Evolutionary conservation across 495 filamentous ascomycete species (phyloP).

Genomic region (Daldinia childiae): DNA sequence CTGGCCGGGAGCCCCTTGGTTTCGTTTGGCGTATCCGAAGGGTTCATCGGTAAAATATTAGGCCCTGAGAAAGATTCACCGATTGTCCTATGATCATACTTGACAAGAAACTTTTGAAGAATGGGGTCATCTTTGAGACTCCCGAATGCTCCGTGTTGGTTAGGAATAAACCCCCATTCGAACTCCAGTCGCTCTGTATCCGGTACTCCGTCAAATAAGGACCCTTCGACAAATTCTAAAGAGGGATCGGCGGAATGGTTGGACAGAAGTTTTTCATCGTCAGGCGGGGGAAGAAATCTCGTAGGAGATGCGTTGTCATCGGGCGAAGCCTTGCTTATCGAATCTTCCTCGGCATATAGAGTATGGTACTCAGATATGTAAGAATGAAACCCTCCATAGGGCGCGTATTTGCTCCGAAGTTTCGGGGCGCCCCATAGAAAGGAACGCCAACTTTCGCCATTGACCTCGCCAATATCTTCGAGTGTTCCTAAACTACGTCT

Average conservation of each 20-base stretch:
- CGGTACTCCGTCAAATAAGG: not conserved
- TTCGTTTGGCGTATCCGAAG: too few species aligned
- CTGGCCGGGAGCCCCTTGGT: too few species aligned
- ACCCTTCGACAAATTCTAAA: not conserved
- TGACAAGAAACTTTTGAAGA: not conserved
- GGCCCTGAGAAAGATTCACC: too few species aligned
- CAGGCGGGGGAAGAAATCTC: too few species aligned
- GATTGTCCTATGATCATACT: not conserved
- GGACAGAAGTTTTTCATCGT: not conserved
- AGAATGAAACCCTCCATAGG: too few species aligned
- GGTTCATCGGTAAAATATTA: too few species aligned
- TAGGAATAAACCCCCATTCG: not conserved
- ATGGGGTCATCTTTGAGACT: not conserved
- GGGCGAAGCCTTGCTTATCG: too few species aligned
- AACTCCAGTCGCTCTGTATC: not conserved
- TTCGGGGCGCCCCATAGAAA: not conserved
- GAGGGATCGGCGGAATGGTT: not conserved
- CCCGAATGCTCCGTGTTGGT: not conserved
- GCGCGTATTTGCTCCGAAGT: not conserved
- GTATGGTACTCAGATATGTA: too few species aligned
- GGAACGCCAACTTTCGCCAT: not conserved
- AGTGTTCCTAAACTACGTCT: not conserved
- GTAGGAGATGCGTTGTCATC: too few species aligned
- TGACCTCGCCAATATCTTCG: not conserved
- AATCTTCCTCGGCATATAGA: too few species aligned